Evolutionary conservation across 2,329 filamentous ascomycete species (phyloP), one percentile per base, ranked within the genome.

Genomic region (Sphaerulina populicola): DNA sequence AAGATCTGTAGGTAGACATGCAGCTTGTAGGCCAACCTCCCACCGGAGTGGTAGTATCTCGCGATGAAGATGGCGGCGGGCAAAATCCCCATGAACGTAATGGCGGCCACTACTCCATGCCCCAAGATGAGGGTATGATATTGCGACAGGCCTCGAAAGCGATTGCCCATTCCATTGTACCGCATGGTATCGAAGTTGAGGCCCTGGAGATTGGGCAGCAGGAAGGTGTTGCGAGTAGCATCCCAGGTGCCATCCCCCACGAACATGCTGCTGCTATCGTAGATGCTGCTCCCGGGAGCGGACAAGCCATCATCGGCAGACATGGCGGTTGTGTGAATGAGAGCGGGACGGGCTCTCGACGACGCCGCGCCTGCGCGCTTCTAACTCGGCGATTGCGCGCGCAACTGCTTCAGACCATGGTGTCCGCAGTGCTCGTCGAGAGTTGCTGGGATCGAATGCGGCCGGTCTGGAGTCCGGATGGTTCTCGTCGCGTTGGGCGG

Each of bases 181-280:
- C 78, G 81, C 82, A 87, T 90, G 5, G 86, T 90, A 44, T 83
- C 84, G 66, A 88, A 87, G 65, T 89, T 87, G 57, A 88, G 70
- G 7, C 85, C 86, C 61, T 83, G 74, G 41, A 93, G 72, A 63
- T 89, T 89, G 33, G 87, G 87, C 46, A 93, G 71, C 48, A 93
- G 72, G 66, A 91, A 93, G 14, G 79, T 82, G 64, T 90, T 88
- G 65, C 83, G 83, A 53, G 77, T 75, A 51, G 84, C 83, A 62
- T 90, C 84, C 86, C 87, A 93, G 31, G 87, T 91, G 18, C 87
- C 87, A 66, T 91, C 87, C 56, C 86, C 86, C 12, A 91, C 86
- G 49, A 74, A 76, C 76, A 90, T 74, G n/a, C 82, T 86, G 63
- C 82, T 76, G 46, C 85, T 88, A 60, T 77, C 76, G 70, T 91